Base-by-base conservation (phyloP, 192 early-diverging fungal species). In the Coemansia pectinata region DNA sequence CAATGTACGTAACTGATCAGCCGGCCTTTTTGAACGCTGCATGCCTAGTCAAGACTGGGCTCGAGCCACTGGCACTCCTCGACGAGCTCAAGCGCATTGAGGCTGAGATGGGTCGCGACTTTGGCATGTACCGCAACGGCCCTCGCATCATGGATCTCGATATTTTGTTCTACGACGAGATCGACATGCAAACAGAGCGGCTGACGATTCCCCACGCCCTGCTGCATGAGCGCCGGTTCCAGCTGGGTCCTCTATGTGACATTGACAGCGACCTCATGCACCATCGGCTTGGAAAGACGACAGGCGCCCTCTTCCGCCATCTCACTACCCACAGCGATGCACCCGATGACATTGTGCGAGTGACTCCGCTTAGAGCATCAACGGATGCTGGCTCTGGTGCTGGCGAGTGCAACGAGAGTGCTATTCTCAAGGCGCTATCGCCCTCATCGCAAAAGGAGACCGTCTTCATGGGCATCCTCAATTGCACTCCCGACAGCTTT, bases 1-100 rank as follows among this genome's bases (percentile, higher is more conserved):
- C 98, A 34, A 99, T 99, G 98, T 98, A 99, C 76, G 87, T 90
- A 17, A 85, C 87, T 14, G 94, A 99, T 40, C 98, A 99, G 73
- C 91, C 94, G 4, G 71, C 79, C 41, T 99, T 98, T 74, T 69
- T 99, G 59, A 99, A 99, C 65, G 95, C 87, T 4, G 94, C 89
- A 0, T 91, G 88, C 73, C 92, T 95, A 81, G 88, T 97, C 52
- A 78, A 80, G 41, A 99, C 98, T 1, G 77, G 77, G 50, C 85
- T 98, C 62, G 76, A 83, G 29, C 96, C 98, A 6, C 52, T 86
- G 27, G 86, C 74, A 14, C 72, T 99, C 34, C 85, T 99, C 14
- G 86, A 70, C 17, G 85, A 85, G 47, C 83, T 99, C 45, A 96
- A 98, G 76, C 77, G 87, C 6, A 92, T 97, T 38, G 98, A 99